Evolutionary conservation across 345 rosid species (phyloP).

Genomic region (Eutrema yunnanense): DNA sequence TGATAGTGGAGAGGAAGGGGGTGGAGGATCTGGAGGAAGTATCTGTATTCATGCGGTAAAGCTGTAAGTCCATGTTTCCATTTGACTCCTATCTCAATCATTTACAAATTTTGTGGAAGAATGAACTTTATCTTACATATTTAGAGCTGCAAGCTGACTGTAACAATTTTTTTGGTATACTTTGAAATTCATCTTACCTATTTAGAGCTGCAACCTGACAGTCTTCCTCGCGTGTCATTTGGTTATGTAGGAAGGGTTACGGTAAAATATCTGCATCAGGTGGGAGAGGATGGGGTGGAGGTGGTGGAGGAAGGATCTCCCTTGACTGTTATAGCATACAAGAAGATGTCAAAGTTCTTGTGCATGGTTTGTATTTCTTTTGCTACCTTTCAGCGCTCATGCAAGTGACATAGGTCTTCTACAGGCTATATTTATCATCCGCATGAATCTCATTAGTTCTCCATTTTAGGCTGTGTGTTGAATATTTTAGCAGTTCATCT

Average conservation of each 20-base stretch:
- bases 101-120: background rate
- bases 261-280: constrained; percentile 86
- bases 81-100: background rate
- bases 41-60: constrained; percentile 54
- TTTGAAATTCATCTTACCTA: background rate
- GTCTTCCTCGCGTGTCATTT: constrained; percentile 18
- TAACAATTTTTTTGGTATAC: background rate
- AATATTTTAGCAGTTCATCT: background rate
- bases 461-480: background rate
- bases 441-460: background rate
- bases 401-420: constrained; percentile 12
- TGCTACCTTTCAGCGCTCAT: constrained; percentile 26
- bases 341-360: constrained; percentile 76
- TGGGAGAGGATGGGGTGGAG: constrained; percentile 94
- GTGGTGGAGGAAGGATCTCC: constrained; percentile 97
- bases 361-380: constrained; percentile 71
- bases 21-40: constrained; percentile 99
- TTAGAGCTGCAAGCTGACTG: constrained; percentile 1
- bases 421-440: background rate
- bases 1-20: constrained; percentile 64
- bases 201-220: background rate
- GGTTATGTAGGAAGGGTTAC: constrained; percentile 72
- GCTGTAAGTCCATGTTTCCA: constrained; percentile 51
- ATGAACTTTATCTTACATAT: background rate
- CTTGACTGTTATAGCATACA: constrained; percentile 95